Conservation (phyloP, 805 yeast species). For the Suhomyces sp. region DNA sequence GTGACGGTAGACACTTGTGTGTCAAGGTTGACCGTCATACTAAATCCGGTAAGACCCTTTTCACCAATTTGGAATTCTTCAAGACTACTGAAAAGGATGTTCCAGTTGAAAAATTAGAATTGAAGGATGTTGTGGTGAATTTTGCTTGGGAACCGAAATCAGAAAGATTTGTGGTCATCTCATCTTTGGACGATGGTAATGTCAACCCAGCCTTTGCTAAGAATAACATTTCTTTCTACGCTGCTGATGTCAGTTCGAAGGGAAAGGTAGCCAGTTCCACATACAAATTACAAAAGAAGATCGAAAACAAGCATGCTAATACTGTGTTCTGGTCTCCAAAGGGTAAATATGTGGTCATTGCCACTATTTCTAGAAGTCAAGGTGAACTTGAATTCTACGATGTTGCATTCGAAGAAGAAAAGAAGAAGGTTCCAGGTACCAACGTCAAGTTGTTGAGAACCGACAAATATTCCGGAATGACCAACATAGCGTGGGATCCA, state of each 20-base stretch:
- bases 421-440: slow-evolving; percentile 50
- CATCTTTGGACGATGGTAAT: slow-evolving; percentile 56
- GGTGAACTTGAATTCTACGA: slow-evolving; percentile 86
- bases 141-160: slow-evolving; percentile 97
- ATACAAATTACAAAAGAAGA: slow-evolving; percentile 60
- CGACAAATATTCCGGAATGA: slow-evolving; percentile 72
- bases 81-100: slow-evolving; percentile 82
- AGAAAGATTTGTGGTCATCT: slow-evolving; percentile 79
- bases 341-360: slow-evolving; percentile 76
- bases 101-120: slow-evolving; percentile 92
- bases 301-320: slow-evolving; percentile 66
- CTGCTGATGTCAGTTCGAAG: slow-evolving; percentile 63
- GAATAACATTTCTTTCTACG: slow-evolving; percentile 75
- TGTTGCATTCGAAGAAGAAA: slow-evolving; percentile 75
- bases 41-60: slow-evolving; percentile 87
- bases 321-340: slow-evolving; percentile 85
- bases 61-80: slow-evolving; percentile 90
- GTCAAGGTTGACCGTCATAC: slow-evolving; percentile 97
- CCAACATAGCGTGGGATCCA: slow-evolving; percentile 91
- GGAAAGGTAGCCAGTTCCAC: slow-evolving; percentile 45
- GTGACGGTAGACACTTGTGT: slow-evolving; percentile 76
- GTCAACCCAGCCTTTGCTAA: slow-evolving; percentile 64
- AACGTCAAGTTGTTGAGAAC: slow-evolving; percentile 61
- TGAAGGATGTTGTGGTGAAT: slow-evolving; percentile 82
- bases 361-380: slow-evolving; percentile 46